A percentile compares a stretch with the other conserved stretches of the same genome.
phyloP scores from a whole-genome alignment of 2,329 filamentous ascomycete species.

The Colletotrichum simmondsii region DNA sequence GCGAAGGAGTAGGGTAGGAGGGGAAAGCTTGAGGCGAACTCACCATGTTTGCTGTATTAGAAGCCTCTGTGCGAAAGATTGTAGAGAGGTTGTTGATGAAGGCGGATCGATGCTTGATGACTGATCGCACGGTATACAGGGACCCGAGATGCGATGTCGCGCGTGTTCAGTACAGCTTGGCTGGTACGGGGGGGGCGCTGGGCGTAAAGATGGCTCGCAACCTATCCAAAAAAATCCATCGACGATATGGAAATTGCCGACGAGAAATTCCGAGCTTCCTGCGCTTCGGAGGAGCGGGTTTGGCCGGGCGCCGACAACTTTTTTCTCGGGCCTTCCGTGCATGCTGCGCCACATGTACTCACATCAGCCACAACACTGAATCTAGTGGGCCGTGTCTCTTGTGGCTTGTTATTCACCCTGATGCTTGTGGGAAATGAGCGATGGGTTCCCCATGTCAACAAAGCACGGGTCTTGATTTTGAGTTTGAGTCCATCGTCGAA shows the following conservation, averaged over 20 bases:
- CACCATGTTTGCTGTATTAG: conserved; percentile 31
- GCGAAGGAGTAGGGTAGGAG: neutral
- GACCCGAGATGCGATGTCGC: conserved; percentile 17
- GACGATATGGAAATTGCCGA: conserved; percentile 24
- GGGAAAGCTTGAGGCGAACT: neutral
- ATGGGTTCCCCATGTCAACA: conserved; percentile 1
- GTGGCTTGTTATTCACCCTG: too few species aligned
- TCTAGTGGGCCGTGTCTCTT: too few species aligned
- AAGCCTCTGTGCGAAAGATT: conserved; percentile 1
- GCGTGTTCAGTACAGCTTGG: conserved; percentile 21
- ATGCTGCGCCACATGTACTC: neutral
- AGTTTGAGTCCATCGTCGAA: conserved; percentile 18
- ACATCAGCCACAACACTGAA: neutral
- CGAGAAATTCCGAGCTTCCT: conserved; percentile 31
- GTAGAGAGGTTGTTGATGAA: neutral
- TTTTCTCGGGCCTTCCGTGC: neutral
- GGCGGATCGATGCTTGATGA: neutral
- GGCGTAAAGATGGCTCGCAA: neutral
- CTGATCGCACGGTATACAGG: neutral
- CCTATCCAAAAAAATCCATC: conserved; percentile 26
- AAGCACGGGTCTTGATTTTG: conserved; percentile 1
- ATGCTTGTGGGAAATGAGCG: too few species aligned
- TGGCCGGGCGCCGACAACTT: conserved; percentile 13
- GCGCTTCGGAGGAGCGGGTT: conserved; percentile 4
- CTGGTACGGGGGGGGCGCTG: neutral